Evolutionary conservation across 495 filamentous ascomycete genomes (phyloP).

Genomic region (Hypoxylon crocopeplum): DNA sequence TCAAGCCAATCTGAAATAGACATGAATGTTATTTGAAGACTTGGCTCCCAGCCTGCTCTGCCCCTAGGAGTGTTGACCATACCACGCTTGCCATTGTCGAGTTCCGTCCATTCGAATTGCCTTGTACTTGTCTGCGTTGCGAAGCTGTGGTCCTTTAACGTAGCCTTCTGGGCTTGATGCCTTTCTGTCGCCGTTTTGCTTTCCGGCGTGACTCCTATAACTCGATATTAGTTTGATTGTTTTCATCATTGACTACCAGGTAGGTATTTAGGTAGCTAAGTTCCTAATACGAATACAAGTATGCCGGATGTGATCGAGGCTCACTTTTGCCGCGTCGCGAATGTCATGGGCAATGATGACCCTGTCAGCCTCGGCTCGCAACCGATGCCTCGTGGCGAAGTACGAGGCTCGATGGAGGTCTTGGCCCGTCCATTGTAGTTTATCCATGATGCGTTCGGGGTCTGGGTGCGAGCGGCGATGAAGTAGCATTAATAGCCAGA

Average conservation of each 20-base stretch:
- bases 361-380: conserved; percentile 31
- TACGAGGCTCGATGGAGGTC: conserved; percentile 37
- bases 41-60: too few relatives aligned
- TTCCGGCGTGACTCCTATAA: conserved; percentile 23
- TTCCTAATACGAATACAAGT: too few relatives aligned
- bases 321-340: conserved; percentile 34
- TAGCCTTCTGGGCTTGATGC: conserved; percentile 6
- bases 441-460: conserved; percentile 24
- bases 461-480: conserved; percentile 35
- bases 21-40: too few relatives aligned
- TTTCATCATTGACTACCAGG: too few relatives aligned
- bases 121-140: not conserved
- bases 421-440: conserved; percentile 29
- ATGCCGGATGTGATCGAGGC: too few relatives aligned
- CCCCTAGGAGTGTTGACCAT: too few relatives aligned
- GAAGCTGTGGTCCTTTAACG: not conserved
- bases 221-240: not conserved
- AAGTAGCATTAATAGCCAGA: conserved; percentile 34
- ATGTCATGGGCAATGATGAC: conserved; percentile 35
- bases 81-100: too few relatives aligned
- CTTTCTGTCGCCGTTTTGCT: conserved; percentile 6
- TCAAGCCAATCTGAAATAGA: too few relatives aligned
- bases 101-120: not conserved
- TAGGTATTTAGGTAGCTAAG: not conserved
- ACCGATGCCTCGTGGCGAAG: conserved; percentile 24